These are phyloP conservation scores for Onygenales sp. DNA, from an alignment of 2,329 filamentous ascomycete species.

Conservation along the genomic window DNA sequence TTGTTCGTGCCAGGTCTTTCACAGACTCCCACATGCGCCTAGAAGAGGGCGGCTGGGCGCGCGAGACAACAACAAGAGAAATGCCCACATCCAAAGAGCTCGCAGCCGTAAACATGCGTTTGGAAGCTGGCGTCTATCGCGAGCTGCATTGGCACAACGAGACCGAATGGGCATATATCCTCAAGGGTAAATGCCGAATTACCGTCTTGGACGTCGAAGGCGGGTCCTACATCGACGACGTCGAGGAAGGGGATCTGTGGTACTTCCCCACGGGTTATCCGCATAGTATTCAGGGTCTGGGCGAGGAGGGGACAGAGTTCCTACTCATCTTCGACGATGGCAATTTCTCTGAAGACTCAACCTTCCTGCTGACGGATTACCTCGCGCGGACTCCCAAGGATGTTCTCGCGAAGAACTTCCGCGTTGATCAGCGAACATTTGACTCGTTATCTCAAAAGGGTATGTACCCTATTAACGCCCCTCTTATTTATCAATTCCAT, in stretches of 20 bases:
- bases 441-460: slow-evolving; percentile 51
- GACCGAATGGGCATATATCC: slow-evolving; percentile 68
- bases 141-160: slow-evolving; percentile 77
- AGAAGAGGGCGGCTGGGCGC: slow-evolving; percentile 62
- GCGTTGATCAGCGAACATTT: slow-evolving; percentile 61
- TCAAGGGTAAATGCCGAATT: slow-evolving; percentile 60
- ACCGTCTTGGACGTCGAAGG: slow-evolving; percentile 67
- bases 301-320: slow-evolving; percentile 54
- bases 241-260: slow-evolving; percentile 69
- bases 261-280: slow-evolving; percentile 72
- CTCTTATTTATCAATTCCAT: background rate
- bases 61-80: slow-evolving; percentile 48
- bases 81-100: slow-evolving; percentile 47
- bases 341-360: slow-evolving; percentile 54
- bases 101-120: slow-evolving; percentile 69
- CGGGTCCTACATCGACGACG: slow-evolving; percentile 66
- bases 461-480: background rate
- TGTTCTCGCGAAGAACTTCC: slow-evolving; percentile 66
- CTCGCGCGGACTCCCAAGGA: slow-evolving; percentile 60
- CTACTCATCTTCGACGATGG: slow-evolving; percentile 54
- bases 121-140: slow-evolving; percentile 62
- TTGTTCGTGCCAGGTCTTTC: slow-evolving; percentile 10
- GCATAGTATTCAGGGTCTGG: slow-evolving; percentile 65
- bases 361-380: slow-evolving; percentile 62
- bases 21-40: slow-evolving; percentile 33